Evolutionary conservation across 2,329 filamentous ascomycete species (phyloP).

Genomic region (Aspergillus latus): DNA sequence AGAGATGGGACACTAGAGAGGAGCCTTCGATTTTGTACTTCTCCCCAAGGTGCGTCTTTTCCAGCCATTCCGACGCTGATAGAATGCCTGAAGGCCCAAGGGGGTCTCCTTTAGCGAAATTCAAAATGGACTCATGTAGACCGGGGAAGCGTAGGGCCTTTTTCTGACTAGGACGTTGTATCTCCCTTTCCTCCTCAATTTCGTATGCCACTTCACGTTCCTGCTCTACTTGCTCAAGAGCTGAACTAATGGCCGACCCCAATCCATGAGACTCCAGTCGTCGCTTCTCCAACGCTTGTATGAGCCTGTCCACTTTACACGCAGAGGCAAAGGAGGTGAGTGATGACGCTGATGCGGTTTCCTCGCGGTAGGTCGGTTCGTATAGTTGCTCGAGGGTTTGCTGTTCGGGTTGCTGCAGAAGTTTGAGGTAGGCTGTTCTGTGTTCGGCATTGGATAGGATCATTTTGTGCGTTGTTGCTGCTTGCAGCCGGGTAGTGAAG

Average conservation of each 20-base stretch:
- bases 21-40: conserved; percentile 12
- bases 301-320: conserved; percentile 31
- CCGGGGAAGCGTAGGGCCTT: conserved; percentile 45
- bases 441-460: conserved; percentile 42
- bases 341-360: conserved; percentile 1
- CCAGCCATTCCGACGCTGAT: conserved; percentile 11
- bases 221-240: conserved; percentile 59
- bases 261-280: conserved; percentile 44
- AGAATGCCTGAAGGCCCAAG: background rate
- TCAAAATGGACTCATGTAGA: conserved; percentile 48
- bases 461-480: conserved; percentile 44
- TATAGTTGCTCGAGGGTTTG: conserved; percentile 62
- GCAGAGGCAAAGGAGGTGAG: conserved; percentile 21
- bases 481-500: conserved; percentile 59
- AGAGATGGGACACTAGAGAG: conserved; percentile 5
- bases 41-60: conserved; percentile 9
- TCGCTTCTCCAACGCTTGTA: conserved; percentile 35
- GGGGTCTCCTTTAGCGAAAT: conserved; percentile 6
- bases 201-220: conserved; percentile 63
- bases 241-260: conserved; percentile 48
- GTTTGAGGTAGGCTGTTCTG: conserved; percentile 43
- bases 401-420: conserved; percentile 54
- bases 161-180: conserved; percentile 50
- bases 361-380: conserved; percentile 30
- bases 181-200: conserved; percentile 57